Evolutionary conservation across 139 green algal genomes (phyloP), one percentile per base, ranked within the genome.

Genomic region (Ettlia oleoabundans): DNA sequence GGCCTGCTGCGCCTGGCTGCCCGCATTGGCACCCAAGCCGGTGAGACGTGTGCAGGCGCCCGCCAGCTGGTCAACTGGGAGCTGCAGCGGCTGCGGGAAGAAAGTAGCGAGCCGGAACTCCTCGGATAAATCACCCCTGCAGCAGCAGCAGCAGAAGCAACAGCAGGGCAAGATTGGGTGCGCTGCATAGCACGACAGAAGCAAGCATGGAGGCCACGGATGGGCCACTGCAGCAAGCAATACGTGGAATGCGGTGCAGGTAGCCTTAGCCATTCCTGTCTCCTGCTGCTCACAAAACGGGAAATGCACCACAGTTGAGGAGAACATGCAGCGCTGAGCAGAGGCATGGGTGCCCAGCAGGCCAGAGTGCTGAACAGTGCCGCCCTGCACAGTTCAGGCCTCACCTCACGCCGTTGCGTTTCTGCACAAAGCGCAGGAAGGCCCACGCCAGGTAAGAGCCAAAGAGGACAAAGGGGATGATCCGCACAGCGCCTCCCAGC

Each of bases 401-500:
- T 35, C 66, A 83, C 78, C 78, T 21, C 7, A 68, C n/a, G 37
- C 78, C 78, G 26, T 77, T 74, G 21, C 65, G 22, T 9, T 35
- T 42, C 76, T 98, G 95, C 78, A 96, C 94, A 88, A 95, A 98
- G 22, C 95, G 91, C 19, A 98, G 90, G 86, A 99, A 98, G 26
- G 97, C 30, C 96, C 96, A 99, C 21, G 87, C 73, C 2, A 65
- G 69, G 85, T 96, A 98, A 0, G 88, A 90, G 35, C 94, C 96
- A 51, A 92, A 88, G 1, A 94, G 15, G 3, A 95, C 80, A 79
- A 98, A 98, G 3, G 92, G 90, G 24, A 97, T 63, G 10, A 77
- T 72, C 21, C 63, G 79, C 15, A 93, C 73, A 0, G 80, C 53
- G 37, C 33, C 33, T 2, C 79, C 53, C 18, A 84, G 33, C 4